A percentile compares a stretch with the other conserved stretches of the same genome.
These are phyloP conservation scores for Penicillium rolfsii DNA, from an alignment of 2,329 filamentous ascomycete genomes.

Conservation along the genomic window DNA sequence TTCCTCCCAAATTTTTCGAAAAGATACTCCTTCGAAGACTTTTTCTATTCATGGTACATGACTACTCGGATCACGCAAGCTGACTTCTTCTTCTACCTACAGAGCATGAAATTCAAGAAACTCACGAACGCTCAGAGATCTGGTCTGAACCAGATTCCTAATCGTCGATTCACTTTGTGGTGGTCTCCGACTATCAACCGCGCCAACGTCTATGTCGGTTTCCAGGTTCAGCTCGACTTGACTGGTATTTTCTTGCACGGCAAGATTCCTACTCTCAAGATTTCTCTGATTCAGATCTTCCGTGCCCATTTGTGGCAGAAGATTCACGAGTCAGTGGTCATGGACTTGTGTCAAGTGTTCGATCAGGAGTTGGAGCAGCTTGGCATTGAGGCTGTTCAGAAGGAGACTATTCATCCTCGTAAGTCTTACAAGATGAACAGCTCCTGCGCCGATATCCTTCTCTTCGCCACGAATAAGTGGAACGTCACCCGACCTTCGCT, in stretches of 20 bases:
- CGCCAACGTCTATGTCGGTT: conserved; percentile 98
- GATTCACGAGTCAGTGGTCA: conserved; percentile 97
- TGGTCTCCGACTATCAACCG: conserved; percentile 94
- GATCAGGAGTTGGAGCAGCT: conserved; percentile 95
- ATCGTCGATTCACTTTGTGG: conserved; percentile 97
- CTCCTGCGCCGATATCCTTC: conserved; percentile 93
- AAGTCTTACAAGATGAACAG: conserved; percentile 99
- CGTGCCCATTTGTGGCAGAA: conserved; percentile 99
- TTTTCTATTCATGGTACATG: neutral
- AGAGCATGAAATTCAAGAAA: conserved; percentile 96
- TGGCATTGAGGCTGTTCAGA: conserved; percentile 96
- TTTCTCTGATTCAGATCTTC: conserved; percentile 98
- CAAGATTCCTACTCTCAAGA: conserved; percentile 97
- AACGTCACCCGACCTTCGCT: conserved; percentile 93
- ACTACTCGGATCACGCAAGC: neutral
- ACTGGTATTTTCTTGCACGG: conserved; percentile 99
- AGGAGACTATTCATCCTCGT: conserved; percentile 97
- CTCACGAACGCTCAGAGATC: conserved; percentile 95
- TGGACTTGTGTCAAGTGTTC: conserved; percentile 98
- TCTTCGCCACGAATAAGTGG: conserved; percentile 99
- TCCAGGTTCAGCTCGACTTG: conserved; percentile 96
- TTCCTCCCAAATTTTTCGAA: neutral
- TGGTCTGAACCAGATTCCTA: conserved; percentile 97
- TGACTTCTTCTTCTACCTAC: neutral
- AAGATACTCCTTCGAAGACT: neutral